phyloP scores from a whole-genome alignment of 371 early-diverging fungal genomes.

The Saksenaea oblongispora region DNA sequence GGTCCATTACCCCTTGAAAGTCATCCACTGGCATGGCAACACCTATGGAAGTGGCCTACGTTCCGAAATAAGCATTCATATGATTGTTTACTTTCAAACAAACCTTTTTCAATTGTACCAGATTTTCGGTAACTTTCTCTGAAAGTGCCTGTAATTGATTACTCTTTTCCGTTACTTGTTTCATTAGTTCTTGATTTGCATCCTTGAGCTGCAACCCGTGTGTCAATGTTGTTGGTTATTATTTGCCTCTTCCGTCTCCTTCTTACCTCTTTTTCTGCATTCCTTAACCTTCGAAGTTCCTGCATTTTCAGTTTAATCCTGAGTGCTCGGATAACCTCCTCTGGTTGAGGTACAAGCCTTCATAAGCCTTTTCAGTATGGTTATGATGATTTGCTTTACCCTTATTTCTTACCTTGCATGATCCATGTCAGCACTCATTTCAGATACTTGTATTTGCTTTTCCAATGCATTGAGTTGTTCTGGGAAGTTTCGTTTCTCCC shows the following conservation, averaged over 20 bases:
- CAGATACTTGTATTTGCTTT: neutral
- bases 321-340: conserved; percentile 7
- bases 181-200: conserved; percentile 11
- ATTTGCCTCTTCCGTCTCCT: neutral
- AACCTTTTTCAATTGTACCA: neutral
- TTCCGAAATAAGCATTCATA: neutral
- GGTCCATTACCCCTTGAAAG: neutral
- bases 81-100: neutral
- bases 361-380: neutral
- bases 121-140: neutral
- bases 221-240: neutral
- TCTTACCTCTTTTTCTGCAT: conserved; percentile 12
- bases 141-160: neutral
- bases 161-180: conserved; percentile 2
- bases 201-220: conserved; percentile 1
- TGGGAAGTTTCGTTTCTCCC: neutral
- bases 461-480: conserved; percentile 1
- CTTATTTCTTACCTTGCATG: neutral
- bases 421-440: neutral
- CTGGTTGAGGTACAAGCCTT: conserved; percentile 10
- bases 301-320: conserved; percentile 13
- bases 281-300: conserved; percentile 4
- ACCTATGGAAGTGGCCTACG: neutral
- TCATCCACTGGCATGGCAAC: neutral
- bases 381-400: neutral